Conservation (phyloP, 805 yeast species). For the Candida manassasensis region DNA sequence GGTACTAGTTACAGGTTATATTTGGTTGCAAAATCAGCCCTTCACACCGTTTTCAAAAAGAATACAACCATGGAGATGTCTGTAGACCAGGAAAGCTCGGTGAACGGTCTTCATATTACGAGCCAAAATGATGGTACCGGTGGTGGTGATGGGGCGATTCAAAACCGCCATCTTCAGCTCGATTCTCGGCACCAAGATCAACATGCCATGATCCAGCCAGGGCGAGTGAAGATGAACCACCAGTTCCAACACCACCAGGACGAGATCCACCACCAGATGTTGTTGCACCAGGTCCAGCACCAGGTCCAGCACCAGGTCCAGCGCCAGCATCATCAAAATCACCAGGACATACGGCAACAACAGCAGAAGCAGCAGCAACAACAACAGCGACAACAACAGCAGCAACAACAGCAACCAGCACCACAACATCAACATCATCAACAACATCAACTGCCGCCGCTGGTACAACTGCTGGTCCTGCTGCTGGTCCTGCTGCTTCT, state of each 20-base stretch:
- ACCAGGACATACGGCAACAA: conserved; percentile 8
- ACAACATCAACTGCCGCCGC: conserved; percentile 7
- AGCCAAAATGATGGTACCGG: background rate
- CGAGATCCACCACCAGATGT: conserved; percentile 12
- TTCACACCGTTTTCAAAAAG: background rate
- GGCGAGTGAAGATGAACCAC: background rate
- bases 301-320: conserved; percentile 10
- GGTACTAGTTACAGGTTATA: conserved; percentile 1
- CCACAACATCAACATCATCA: conserved; percentile 13
- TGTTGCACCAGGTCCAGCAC: conserved; percentile 9
- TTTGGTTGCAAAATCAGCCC: conserved; percentile 1
- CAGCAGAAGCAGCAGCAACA: conserved; percentile 4
- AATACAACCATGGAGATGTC: background rate
- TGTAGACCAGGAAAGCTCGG: background rate
- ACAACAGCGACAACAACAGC: conserved; percentile 7
- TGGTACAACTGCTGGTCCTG: conserved; percentile 3
- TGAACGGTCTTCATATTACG: background rate
- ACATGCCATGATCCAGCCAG: background rate
- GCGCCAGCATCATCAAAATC: conserved; percentile 9
- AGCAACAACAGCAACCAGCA: conserved; percentile 8
- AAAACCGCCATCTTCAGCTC: background rate
- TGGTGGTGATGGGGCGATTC: background rate
- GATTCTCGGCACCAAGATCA: background rate
- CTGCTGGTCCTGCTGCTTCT: conserved; percentile 1
- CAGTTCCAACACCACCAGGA: conserved; percentile 11